Base-by-base conservation (phyloP, 2,329 filamentous ascomycete species). In the Aspergillus uvarum region DNA sequence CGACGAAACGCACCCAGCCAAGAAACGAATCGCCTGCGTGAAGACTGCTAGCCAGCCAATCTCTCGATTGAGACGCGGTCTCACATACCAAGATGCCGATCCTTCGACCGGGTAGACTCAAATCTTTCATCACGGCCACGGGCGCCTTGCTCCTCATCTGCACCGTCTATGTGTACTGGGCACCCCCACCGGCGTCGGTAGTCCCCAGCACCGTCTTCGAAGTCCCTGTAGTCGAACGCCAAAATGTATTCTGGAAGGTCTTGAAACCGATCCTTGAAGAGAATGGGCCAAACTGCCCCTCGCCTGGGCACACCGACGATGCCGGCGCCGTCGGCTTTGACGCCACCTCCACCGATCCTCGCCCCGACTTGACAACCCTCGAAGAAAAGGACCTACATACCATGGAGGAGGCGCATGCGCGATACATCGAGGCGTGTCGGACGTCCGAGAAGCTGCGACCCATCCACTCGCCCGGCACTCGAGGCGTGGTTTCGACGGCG, bases 401-500 rank as follows among this genome's bases (percentile, higher is more conserved):
- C 32, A 77, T 79, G 74, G 69, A 74, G 51, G 68, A 72, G 47
- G 71, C 75, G 4, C 80, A 82, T 67, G 69, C 72, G 29, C 69
- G 68, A 5, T 81, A 80, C 63, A 63, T 82, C 26, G 64, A 70
- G 35, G 72, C 74, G 51, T 64, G 76, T 31, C 68, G 61, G 32
- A 64, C 59, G 47, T 72, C 63, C 12, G 74, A 63, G 51, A 64
- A 56, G 50, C 71, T 70, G 67, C 73, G 63, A 64, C 67, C 70
- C 48, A 72, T 67, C 42, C 78, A 67, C 71, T 76, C 65, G 63
- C 70, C 73, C 1, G 73, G 74, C 12, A 77, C 77, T 5, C 74
- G 77, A 3, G 83, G 83, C 3, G 74, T 85, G 35, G 82, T 85
- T 44, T 82, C 82, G 22, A 81, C 81, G 2, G 81, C 81, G 2